phyloP scores from a whole-genome alignment of 2,329 filamentous ascomycete genomes.

The Periconia sp. region DNA sequence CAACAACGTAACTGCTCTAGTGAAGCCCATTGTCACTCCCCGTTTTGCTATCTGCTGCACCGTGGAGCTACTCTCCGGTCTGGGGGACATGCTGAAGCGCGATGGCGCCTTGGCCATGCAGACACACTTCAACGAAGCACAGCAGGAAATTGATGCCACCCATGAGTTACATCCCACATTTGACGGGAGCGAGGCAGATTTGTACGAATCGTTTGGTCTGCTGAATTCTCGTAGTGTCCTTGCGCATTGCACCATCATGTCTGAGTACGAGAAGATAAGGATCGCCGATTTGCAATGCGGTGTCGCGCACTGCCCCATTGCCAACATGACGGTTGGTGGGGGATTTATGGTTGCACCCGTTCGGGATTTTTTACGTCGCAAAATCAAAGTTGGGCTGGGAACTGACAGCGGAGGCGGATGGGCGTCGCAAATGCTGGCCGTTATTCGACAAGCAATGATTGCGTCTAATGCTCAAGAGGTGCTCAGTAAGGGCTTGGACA shows the following conservation, averaged over 20 bases:
- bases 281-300: conserved; percentile 56
- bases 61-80: conserved; percentile 54
- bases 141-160: conserved; percentile 61
- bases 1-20: conserved; percentile 11
- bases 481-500: conserved; percentile 40
- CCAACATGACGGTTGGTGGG: conserved; percentile 55
- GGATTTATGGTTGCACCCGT: conserved; percentile 66
- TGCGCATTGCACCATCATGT: conserved; percentile 67
- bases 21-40: conserved; percentile 37
- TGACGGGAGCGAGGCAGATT: conserved; percentile 56
- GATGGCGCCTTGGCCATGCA: conserved; percentile 59
- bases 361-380: conserved; percentile 57
- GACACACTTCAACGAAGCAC: conserved; percentile 68
- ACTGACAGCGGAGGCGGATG: conserved; percentile 67
- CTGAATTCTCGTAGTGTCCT: conserved; percentile 61
- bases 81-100: conserved; percentile 56
- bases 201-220: conserved; percentile 60
- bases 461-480: conserved; percentile 43
- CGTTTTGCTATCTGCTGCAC: conserved; percentile 65
- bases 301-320: conserved; percentile 65
- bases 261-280: conserved; percentile 55
- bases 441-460: conserved; percentile 61
- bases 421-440: conserved; percentile 61
- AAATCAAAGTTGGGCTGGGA: conserved; percentile 67
- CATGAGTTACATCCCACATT: conserved; percentile 59